Evolutionary conservation across 805 yeast species (phyloP), one percentile per base, ranked within the genome.

Genomic region (Wickerhamomyces alni): DNA sequence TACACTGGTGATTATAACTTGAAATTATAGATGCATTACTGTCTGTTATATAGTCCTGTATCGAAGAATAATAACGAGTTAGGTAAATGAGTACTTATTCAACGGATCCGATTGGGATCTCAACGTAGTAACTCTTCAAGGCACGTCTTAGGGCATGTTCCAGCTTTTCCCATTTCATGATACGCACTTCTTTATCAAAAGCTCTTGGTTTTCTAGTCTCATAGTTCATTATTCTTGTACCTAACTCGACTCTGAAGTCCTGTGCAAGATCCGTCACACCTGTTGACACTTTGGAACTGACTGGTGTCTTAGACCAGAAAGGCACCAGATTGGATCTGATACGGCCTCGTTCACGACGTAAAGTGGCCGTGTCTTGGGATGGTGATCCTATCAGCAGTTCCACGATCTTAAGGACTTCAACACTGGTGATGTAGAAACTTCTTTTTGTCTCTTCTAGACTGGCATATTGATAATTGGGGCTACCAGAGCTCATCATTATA

Each of bases 171-270:
- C 85, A 79, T 40, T 70, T 66, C 45, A 79, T 57, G 33, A 79
- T 77, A 33, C 84, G 59, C 27, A 79, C 82, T 49, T 77, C 83
- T 57, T 79, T 79, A 52, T 79, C 84, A 57, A 79, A 78, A 1
- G 83, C 83, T 49, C 84, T 65, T 22, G 85, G 86, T 48, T 75
- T 77, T 50, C 83, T 67, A 24, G 66, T 61, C 41, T 74, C 77
- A 54, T 79, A 79, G 16, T 72, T 72, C 82, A 79, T 78, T 18
- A 79, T 78, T 53, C 85, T 64, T 42, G 75, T 75, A 4, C 84
- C 84, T 44, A 79, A 62, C 46, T 77, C 82, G 15, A 66, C 58
- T 43, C 77, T 62, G 49, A 65, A 67, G 45, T 67, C 71, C 8
- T 18, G 30, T 3, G 36, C 26, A 16, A 36, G 22, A 30, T 38